Evolutionary conservation across 345 rosid species (phyloP), one percentile per base, ranked within the genome.

Genomic region (Corchorus capsularis): DNA sequence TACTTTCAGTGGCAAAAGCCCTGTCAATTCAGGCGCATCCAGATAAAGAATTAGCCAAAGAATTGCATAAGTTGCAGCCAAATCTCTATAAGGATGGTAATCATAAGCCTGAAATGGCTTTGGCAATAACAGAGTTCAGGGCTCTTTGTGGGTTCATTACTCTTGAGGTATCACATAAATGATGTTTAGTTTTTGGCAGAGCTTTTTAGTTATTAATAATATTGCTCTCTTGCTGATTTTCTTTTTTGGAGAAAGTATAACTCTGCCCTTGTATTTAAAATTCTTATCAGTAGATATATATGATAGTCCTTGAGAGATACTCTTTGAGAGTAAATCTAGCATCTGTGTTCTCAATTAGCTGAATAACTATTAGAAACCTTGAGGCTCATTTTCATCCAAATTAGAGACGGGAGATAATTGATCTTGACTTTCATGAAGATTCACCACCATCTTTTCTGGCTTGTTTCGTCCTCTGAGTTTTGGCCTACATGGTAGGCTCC

Each of bases 41-140:
- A 0, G 98, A 96, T 84, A 94, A 94, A 84, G 78, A 83, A 71
- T 84, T 89, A 79, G 98, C 98, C 7, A 83, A 83, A 85, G 79
- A 78, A 63, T 78, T 96, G 84, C 97, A 94, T 63, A 88, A 90
- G 82, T 83, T 86, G 85, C 91, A 60, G 63, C 99, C 99, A 22
- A 74, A 86, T 86, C 80, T 86, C 55, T 96, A 94, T 46, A 92
- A 90, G 87, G 97, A 96, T 61, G 95, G 80, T 57, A 96, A 92
- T 84, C 98, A 96, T 83, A 96, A 96, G 85, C 98, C 95, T 27
- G 99, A 96, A 77, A 96, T 96, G 99, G 99, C 99, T 69, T 86
- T 96, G 87, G 99, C 99, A 3, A 82, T 90, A 50, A 96, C 99
- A 5, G 86, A 92, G 76, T 94, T 92, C 77, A 95, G 93, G 82